phyloP scores from a whole-genome alignment of 805 yeast genomes.

The Sugiyamaella boreocaroliniensis region DNA sequence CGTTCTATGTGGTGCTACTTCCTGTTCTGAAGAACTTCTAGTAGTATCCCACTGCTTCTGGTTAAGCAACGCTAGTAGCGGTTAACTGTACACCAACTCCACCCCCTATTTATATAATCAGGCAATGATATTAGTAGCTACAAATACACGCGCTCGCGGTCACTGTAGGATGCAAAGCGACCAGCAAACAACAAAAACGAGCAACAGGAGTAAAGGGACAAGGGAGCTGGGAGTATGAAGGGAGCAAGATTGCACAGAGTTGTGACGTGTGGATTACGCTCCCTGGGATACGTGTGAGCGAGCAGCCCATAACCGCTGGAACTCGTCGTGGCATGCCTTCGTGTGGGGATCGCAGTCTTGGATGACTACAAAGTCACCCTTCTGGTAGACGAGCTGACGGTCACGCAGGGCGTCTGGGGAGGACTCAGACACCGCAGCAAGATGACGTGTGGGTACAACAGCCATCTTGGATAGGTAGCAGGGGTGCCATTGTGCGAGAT shows the following conservation, averaged over 20 bases:
- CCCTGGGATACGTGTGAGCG: conserved; percentile 19
- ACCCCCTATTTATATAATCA: not conserved
- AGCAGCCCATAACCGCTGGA: conserved; percentile 25
- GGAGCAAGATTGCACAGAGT: not conserved
- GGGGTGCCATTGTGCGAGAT: conserved; percentile 93
- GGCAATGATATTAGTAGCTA: not conserved
- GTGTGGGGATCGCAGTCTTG: conserved; percentile 37
- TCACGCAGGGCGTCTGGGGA: conserved; percentile 33
- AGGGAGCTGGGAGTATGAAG: not conserved
- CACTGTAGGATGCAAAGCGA: no score
- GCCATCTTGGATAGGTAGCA: conserved; percentile 64
- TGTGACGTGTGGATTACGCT: not conserved
- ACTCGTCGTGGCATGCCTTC: conserved; percentile 25
- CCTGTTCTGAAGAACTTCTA: no score
- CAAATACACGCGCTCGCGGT: not conserved
- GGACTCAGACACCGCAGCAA: conserved; percentile 30
- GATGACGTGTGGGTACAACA: conserved; percentile 56
- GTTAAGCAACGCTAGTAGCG: no score
- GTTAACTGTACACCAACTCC: not conserved
- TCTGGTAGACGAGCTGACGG: conserved; percentile 38
- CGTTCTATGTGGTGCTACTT: no score
- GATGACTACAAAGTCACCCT: conserved; percentile 62
- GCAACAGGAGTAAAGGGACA: not conserved
- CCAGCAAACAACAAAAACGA: no score
- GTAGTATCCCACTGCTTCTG: no score